These are phyloP conservation scores for Epicoccum sorghinum DNA, from an alignment of 2,329 filamentous ascomycete species.

Conservation along the genomic window DNA sequence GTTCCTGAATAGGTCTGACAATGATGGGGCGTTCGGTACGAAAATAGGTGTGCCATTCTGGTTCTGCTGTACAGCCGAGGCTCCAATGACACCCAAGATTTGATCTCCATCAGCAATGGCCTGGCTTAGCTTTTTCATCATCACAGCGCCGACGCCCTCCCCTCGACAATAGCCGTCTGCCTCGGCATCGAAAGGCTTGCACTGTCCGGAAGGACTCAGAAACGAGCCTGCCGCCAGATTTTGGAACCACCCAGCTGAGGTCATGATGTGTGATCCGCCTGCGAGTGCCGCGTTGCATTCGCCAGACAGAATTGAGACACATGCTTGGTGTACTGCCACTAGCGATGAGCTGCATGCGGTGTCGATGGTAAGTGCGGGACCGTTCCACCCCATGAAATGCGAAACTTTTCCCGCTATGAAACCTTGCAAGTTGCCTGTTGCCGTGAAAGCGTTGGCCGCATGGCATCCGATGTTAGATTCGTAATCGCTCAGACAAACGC, in stretches of 20 bases:
- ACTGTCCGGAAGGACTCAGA: slow-evolving; percentile 53
- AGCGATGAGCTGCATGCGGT: slow-evolving; percentile 42
- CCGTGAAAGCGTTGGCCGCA: slow-evolving; percentile 37
- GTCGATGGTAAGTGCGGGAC: slow-evolving; percentile 35
- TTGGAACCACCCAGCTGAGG: slow-evolving; percentile 23
- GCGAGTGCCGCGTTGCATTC: slow-evolving; percentile 42
- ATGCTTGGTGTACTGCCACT: slow-evolving; percentile 33
- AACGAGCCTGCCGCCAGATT: slow-evolving; percentile 42
- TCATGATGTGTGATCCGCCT: slow-evolving; percentile 47
- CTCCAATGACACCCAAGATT: slow-evolving; percentile 54
- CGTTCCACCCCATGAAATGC: slow-evolving; percentile 35
- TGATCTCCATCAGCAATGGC: slow-evolving; percentile 58
- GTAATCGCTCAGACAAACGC: slow-evolving; percentile 35
- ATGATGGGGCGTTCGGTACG: slow-evolving; percentile 4
- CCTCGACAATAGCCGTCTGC: slow-evolving; percentile 62
- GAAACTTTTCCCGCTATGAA: slow-evolving; percentile 29
- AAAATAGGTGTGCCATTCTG: slow-evolving; percentile 13
- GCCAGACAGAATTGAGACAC: slow-evolving; percentile 30
- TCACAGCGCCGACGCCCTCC: slow-evolving; percentile 56
- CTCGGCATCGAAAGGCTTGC: slow-evolving; percentile 45
- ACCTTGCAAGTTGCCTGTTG: slow-evolving; percentile 20
- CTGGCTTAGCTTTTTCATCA: slow-evolving; percentile 56
- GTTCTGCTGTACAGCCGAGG: slow-evolving; percentile 20
- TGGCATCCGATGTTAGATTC: slow-evolving; percentile 36
- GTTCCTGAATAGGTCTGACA: too few relatives aligned